Evolutionary conservation across 108 stramenopile genomes (phyloP), one percentile per base, ranked within the genome.

Genomic region (Parietichytrium sp.): DNA sequence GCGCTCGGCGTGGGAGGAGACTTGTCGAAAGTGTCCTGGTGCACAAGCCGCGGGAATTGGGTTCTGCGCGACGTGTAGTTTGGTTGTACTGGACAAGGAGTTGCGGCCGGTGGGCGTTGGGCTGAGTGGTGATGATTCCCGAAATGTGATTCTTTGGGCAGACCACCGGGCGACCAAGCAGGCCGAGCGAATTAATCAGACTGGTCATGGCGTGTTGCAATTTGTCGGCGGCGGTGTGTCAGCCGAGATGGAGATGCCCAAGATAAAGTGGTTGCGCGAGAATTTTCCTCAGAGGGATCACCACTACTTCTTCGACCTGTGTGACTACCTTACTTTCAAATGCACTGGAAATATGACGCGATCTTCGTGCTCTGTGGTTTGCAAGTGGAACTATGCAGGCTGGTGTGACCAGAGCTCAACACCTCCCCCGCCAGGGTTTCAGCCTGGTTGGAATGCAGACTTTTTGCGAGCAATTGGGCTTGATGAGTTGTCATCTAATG

Each of bases 241-340:
- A 16, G 79, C 83, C 23, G 83, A 83, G 38, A 79, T 79, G 48
- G 51, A 83, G 79, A 29, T 83, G 26, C 83, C 83, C 33, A 83
- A 83, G 45, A 20, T 83, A 20, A 3, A 53, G 25, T 72, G 61
- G 47, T 54, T 83, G 45, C n/a, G n/a, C n/a, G n/a, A n/a, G n/a
- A n/a, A n/a, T n/a, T n/a, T n/a, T n/a, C n/a, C n/a, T n/a, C n/a
- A 54, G 52, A 25, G 78, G 1, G 79, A 79, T 23, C 4, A 52
- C 3, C 36, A 49, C 26, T 6, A 47, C 33, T 52, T 83, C 15
- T 53, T 52, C 3, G 83, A 83, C 47, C 47, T 83, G 3, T 20
- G 42, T 3, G 83, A 83, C 52, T 83, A 79, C 79, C 52, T 83
- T 23, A 52, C 78, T 12, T 52, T 30, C 36, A 51, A 79, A 8